These are phyloP conservation scores for Colletotrichum noveboracense DNA, from an alignment of 2,329 filamentous ascomycete species.

Conservation along the genomic window DNA sequence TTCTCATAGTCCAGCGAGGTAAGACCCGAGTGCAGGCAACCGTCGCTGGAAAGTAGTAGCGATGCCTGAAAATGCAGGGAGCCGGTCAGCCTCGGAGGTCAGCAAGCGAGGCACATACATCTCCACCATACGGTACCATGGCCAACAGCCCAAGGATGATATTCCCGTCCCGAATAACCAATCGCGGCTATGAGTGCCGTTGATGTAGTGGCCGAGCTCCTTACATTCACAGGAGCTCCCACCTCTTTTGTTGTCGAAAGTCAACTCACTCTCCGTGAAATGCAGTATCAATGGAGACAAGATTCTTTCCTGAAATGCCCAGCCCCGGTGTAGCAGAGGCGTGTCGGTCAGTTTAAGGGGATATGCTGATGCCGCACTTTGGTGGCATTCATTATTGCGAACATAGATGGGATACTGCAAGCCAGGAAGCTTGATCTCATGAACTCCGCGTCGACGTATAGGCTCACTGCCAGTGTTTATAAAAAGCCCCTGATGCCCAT, in stretches of 20 bases:
- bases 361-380: fast-evolving
- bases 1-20: fast-evolving
- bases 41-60: fast-evolving
- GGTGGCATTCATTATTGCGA: fast-evolving
- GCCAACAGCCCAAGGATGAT: fast-evolving
- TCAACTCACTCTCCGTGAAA: not conserved
- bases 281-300: fast-evolving
- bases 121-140: fast-evolving
- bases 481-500: not conserved
- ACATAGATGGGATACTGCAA: not conserved
- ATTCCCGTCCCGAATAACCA: fast-evolving
- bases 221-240: fast-evolving
- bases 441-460: fast-evolving
- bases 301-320: not conserved
- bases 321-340: not conserved
- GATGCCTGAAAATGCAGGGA: not conserved
- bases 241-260: fast-evolving
- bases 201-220: fast-evolving
- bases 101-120: fast-evolving
- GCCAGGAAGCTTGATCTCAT: not conserved
- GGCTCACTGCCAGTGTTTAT: not conserved
- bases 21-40: fast-evolving
- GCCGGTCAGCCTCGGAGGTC: not conserved
- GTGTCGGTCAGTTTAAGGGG: no score
- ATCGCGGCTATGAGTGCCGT: fast-evolving